Conservation (phyloP, 352 stramenopile species). For the Globisporangium carolinianum region DNA sequence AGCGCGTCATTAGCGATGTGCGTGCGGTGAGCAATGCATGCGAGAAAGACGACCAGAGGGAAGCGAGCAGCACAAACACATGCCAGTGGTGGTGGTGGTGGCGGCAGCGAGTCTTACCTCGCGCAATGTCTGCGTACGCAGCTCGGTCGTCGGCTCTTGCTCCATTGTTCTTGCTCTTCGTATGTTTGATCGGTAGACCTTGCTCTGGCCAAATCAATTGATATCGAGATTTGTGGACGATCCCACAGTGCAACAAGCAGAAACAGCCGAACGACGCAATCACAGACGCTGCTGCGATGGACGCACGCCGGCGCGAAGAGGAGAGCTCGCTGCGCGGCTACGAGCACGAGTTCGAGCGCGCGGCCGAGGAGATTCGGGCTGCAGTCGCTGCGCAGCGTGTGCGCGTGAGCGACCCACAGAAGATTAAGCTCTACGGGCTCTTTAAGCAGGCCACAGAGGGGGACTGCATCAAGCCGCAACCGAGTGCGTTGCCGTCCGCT, state of each 20-base stretch:
- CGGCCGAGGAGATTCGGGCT: constrained; percentile 32
- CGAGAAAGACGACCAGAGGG: background rate
- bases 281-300: background rate
- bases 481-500: constrained; percentile 21
- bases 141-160: constrained; percentile 8
- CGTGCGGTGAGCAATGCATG: background rate
- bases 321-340: constrained; percentile 44
- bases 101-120: constrained; percentile 16
- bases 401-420: constrained; percentile 51
- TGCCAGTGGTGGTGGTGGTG: too few species aligned
- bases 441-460: constrained; percentile 75
- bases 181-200: background rate
- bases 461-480: constrained; percentile 44
- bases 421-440: constrained; percentile 70
- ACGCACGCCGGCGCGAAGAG: constrained; percentile 21
- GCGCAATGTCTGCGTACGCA: constrained; percentile 36
- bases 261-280: too few species aligned
- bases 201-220: background rate
- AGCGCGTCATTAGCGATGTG: background rate
- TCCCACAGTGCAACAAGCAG: background rate
- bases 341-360: constrained; percentile 37
- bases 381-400: constrained; percentile 19
- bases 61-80: background rate
- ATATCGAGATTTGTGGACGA: background rate
- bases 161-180: constrained; percentile 1